phyloP scores from a whole-genome alignment of 495 filamentous ascomycete genomes.

The Penicillium parvum region DNA sequence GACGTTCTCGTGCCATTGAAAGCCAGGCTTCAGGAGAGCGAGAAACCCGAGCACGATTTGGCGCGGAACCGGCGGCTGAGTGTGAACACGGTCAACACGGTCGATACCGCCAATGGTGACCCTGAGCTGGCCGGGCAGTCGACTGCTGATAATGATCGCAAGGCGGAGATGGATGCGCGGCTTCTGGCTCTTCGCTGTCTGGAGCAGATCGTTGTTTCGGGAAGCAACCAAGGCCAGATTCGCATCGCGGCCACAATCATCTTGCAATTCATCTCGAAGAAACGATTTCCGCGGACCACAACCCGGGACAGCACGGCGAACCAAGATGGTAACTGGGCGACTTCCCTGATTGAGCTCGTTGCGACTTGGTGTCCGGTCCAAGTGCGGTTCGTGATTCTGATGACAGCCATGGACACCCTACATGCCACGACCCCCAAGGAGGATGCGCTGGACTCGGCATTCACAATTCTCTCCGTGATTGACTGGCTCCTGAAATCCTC shows the following conservation, averaged over 20 bases:
- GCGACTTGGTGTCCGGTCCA: constrained; percentile 86
- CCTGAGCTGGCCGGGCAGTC: constrained; percentile 67
- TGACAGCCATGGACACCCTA: constrained; percentile 72
- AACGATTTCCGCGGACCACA: constrained; percentile 36
- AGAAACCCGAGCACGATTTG: constrained; percentile 60
- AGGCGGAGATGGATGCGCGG: constrained; percentile 83
- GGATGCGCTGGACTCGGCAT: constrained; percentile 61
- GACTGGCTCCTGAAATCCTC: constrained; percentile 77
- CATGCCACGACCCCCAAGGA: constrained; percentile 59
- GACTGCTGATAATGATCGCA: constrained; percentile 75
- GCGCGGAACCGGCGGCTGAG: constrained; percentile 63
- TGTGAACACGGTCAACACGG: constrained; percentile 69
- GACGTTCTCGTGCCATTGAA: constrained; percentile 60
- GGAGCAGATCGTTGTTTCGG: constrained; percentile 68
- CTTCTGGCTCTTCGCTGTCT: constrained; percentile 77
- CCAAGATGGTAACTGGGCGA: constrained; percentile 63
- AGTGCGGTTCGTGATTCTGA: constrained; percentile 80
- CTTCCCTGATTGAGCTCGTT: constrained; percentile 69
- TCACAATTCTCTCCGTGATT: constrained; percentile 68
- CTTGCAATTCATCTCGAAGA: constrained; percentile 64
- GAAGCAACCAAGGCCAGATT: constrained; percentile 70
- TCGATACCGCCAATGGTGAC: constrained; percentile 62
- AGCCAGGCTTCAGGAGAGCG: constrained; percentile 55
- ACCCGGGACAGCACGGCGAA: constrained; percentile 20
- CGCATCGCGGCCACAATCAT: constrained; percentile 65